Evolutionary conservation across 2,329 filamentous ascomycete genomes (phyloP), one percentile per base, ranked within the genome.

Genomic region (Pyrenochaeta sp.): DNA sequence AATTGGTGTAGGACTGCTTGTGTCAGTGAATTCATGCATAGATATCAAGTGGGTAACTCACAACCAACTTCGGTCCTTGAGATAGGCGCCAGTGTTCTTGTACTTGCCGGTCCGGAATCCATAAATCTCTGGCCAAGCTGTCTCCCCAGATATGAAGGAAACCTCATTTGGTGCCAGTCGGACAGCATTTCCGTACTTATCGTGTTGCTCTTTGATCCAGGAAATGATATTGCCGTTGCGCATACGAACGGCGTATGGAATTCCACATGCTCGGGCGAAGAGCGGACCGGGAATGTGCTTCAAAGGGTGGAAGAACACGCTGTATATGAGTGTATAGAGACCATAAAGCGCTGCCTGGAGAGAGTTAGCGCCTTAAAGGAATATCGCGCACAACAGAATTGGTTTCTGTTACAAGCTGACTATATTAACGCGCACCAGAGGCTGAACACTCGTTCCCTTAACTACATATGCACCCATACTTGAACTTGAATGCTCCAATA

Each of bases 101-200:
- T 58, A 51, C 60, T 75, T 76, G 18, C 75, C 75, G 0, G 56
- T 71, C 4, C 69, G 67, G 58, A 73, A 73, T 11, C 77, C 78
- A 55, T 79, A 80, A 31, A 81, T 77, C 23, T 80, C 78, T 43
- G 71, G 70, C 72, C 75, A 80, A 1, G 77, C 76, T 1, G 72
- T 75, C 1, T 79, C 76, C n/a, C 64, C 75, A 2, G 75, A 73
- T 45, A 71, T 79, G 63, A 79, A 79, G 1, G 78, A 79, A 0
- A 80, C 49, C 50, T 81, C 77, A 23, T 71, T 73, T 0, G 79
- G 79, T 0, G 71, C 66, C 4, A 80, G 54, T 7, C 79, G 72
- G 0, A 81, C 77, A 2, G 74, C 76, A 1, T 78, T 72, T 18
- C 79, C 79, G 51, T 78, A 79, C 43, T 71, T 64, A 10, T 73